Conservation (phyloP, 345 rosid species). For the Toxicodendron radicans region DNA sequence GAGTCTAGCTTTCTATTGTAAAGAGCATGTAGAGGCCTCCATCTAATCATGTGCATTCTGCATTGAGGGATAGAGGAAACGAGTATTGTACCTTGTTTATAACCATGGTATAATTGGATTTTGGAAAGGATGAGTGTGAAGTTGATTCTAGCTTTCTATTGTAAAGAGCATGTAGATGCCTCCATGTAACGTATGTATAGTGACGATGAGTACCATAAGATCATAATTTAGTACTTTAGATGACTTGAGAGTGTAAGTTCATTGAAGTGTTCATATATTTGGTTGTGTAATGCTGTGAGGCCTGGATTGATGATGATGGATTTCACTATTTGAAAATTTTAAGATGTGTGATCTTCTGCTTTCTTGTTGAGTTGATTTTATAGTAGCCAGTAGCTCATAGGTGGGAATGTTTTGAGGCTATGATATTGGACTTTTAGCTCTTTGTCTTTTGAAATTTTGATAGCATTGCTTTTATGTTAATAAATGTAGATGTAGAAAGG, state of each 20-base stretch:
- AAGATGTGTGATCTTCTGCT: neutral
- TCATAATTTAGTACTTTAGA: neutral
- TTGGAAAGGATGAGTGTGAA: neutral
- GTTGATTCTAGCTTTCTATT: neutral
- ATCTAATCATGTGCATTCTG: neutral
- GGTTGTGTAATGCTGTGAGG: neutral
- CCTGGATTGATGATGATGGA: neutral
- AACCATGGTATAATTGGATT: neutral
- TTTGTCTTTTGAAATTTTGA: neutral
- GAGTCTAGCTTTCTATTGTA: neutral
- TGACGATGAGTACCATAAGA: neutral
- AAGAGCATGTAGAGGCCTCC: neutral
- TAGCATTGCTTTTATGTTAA: neutral
- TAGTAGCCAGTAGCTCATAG: neutral
- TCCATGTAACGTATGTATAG: neutral
- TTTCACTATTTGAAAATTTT: neutral
- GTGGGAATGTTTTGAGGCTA: neutral
- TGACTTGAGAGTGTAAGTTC: neutral
- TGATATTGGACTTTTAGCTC: neutral
- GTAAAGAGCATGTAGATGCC: slow-evolving; percentile 4
- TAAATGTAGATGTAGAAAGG: neutral
- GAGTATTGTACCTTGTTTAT: neutral
- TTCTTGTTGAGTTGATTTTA: neutral
- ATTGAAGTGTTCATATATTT: neutral
- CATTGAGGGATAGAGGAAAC: neutral